These are phyloP conservation scores for Typha latifolia DNA, from an alignment of 176 grass and related monocot species.

Conservation along the genomic window DNA sequence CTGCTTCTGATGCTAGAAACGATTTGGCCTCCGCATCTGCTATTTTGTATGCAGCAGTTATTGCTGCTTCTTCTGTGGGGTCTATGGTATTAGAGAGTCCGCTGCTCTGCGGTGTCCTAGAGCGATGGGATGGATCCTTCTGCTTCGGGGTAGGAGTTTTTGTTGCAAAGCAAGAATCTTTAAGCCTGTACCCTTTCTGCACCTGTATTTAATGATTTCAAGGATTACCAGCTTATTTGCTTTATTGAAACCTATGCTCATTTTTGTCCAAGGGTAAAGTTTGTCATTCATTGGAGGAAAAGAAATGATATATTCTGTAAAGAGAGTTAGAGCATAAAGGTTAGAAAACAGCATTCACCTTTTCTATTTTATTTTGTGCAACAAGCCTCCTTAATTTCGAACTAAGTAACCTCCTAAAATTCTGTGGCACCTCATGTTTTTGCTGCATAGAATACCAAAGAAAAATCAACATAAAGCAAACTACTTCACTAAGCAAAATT, in stretches of 20 bases:
- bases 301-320: neutral
- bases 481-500: too few species aligned
- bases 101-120: constrained; percentile 25
- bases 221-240: constrained; percentile 10
- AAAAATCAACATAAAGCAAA: neutral
- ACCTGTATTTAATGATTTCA: constrained; percentile 31
- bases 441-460: constrained; percentile 51
- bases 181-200: constrained; percentile 60
- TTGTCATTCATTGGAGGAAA: neutral
- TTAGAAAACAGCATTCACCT: constrained; percentile 33
- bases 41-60: constrained; percentile 51
- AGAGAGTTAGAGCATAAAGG: constrained; percentile 5
- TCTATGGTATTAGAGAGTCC: constrained; percentile 6
- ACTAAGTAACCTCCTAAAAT: constrained; percentile 65
- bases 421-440: constrained; percentile 62
- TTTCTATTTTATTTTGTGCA: constrained; percentile 76
- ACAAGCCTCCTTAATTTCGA: constrained; percentile 70
- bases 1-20: constrained; percentile 64
- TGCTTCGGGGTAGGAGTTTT: constrained; percentile 51
- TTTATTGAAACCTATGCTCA: constrained; percentile 16
- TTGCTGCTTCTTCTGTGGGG: constrained; percentile 43
- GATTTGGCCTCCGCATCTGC: constrained; percentile 81
- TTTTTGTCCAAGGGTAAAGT: constrained; percentile 3
- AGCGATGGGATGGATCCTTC: constrained; percentile 40
- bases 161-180: constrained; percentile 40